Evolutionary conservation across 2,329 filamentous ascomycete species (phyloP).

Genomic region (Neofusicoccum umdonicola): DNA sequence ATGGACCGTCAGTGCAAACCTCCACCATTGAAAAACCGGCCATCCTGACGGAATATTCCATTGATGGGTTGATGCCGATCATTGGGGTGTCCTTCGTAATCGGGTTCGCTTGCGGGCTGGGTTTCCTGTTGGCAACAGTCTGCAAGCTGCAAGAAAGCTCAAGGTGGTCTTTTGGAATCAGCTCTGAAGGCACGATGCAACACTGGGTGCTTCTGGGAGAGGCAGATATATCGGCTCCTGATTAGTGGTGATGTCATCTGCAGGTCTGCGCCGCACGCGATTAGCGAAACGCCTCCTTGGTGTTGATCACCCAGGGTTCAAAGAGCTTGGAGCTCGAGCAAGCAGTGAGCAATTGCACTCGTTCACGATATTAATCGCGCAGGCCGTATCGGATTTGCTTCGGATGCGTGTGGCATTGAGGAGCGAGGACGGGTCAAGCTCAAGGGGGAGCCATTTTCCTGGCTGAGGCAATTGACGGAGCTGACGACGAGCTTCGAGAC

Average conservation of each 20-base stretch:
- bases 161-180: background rate
- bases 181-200: too few species aligned
- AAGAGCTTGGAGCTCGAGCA: background rate
- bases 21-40: too few species aligned
- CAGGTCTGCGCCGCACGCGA: background rate
- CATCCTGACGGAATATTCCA: too few species aligned
- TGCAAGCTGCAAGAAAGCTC: too few species aligned
- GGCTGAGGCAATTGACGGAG: background rate
- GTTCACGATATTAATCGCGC: slow-evolving; percentile 5
- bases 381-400: background rate
- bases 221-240: background rate
- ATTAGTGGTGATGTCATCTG: slow-evolving; percentile 11
- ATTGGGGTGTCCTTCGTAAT: too few species aligned
- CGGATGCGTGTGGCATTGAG: background rate
- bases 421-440: background rate
- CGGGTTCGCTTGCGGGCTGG: too few species aligned
- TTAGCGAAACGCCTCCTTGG: slow-evolving; percentile 10
- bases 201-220: background rate
- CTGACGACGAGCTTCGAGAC: slow-evolving; percentile 10
- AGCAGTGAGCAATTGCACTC: background rate
- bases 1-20: too few species aligned
- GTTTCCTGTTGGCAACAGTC: too few species aligned
- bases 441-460: slow-evolving; percentile 9
- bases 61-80: too few species aligned
- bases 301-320: slow-evolving; percentile 10